Evolutionary conservation across 2,329 filamentous ascomycete genomes (phyloP), one percentile per base, ranked within the genome.

Genomic region (Arthrobotrys pseudoclavata): DNA sequence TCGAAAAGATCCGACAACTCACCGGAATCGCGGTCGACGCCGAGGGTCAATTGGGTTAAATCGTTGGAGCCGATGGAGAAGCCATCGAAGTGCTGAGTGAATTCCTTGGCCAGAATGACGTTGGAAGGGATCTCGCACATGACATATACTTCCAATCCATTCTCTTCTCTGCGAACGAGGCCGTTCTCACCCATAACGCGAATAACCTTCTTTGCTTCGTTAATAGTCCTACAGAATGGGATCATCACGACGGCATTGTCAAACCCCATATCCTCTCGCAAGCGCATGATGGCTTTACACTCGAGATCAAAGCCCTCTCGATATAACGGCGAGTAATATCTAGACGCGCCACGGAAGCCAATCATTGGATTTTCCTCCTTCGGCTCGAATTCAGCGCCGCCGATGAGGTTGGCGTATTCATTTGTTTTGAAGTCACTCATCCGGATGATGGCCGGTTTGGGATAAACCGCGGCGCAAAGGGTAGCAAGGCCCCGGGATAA

Each of bases 81-180:
- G 1, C 84, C 84, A 47, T 85, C 84, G 79, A 85, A 85, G 63
- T 83, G 76, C n/a, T 83, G 70, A 0, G 82, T 80, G 69, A 85
- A 85, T 29, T 81, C 61, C 0, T 76, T 80, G 0, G 84, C 84
- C 7, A 84, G 79, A 47, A 85, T 84, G 15, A 84, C 83, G 42
- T 85, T 85, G 12, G 83, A 84, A 0, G 84, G 84, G 24, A 85
- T 85, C 79, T 85, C 84, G 71, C 84, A 84, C 84, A 85, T 85
- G 50, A 84, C 82, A 64, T 85, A 85, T 47, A 85, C 83, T 69
- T 84, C 67, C 4, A 85, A 80, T 4, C 83, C 83, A 1, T 82
- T 80, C 50, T 83, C 82, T 22, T 55, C 62, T 13, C 84, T 83
- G 10, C 84, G 82, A 64, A 61, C 69, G n/a, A 85, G 83, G 0